Evolutionary conservation across 2,329 filamentous ascomycete genomes (phyloP), one percentile per base, ranked within the genome.

Genomic region (Coleophoma crateriformis): DNA sequence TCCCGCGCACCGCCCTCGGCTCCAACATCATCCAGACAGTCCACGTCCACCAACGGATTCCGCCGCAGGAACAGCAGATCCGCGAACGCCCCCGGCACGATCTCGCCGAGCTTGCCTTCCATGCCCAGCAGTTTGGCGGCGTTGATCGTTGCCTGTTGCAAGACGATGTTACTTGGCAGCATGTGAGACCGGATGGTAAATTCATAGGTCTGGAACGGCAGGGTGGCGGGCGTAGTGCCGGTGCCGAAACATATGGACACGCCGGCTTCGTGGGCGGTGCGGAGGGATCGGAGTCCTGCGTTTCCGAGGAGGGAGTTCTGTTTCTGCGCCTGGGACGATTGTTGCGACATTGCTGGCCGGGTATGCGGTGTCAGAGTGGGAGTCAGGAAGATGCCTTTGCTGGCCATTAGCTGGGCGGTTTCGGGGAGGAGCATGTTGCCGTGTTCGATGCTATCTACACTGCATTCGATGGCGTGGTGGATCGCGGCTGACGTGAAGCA

Each of bases 381-480:
- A 1, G 77, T 81, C 10, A 82, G 59, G 58, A 70, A 79, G 3
- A 72, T 67, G 0, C 65, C 67, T 43, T 68, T 71, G 51, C 71
- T 66, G 0, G 72, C 76, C 75, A 81, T 79, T 46, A 75, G 64
- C 42, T 65, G 61, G 0, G 77, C 73, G 3, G 73, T 75, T 27
- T 75, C 69, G 58, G 81, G 78, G 64, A 87, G 84, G 46, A 83
- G 67, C n/a, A 84, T 68, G 14, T 80, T 75, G 20, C 81, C 82
- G 55, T 82, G 79, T 52, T 83, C 79, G 53, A 82, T 81, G 1
- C 77, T 76, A 15, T 58, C 67, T 0, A 77, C 75, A 6, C 77
- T 80, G 45, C 81, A 76, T 13, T 74, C 68, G 17, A 83, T 67
- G 2, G 76, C 75, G 50, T 80, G 77, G 7, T 71, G 68, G 35